These are phyloP conservation scores for Amanita brunnescens DNA, from an alignment of 768 basidiomycete genomes.

Conservation along the genomic window DNA sequence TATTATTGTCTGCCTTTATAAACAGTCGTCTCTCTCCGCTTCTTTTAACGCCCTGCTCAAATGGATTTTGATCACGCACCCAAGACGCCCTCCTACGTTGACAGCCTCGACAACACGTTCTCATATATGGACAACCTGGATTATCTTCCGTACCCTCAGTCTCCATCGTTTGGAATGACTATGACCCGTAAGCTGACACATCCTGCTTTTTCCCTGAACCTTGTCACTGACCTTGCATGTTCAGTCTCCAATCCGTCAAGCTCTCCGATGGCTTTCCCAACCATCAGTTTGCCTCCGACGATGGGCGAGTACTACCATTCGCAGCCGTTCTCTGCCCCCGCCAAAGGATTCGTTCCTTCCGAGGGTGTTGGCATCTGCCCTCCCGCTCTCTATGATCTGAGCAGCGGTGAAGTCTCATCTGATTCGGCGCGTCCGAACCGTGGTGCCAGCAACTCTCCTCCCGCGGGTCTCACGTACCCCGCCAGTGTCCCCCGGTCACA, in stretches of 20 bases:
- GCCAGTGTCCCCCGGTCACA: constrained; percentile 62
- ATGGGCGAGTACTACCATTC: constrained; percentile 51
- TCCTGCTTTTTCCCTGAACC: constrained; percentile 5
- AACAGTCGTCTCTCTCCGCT: constrained; percentile 14
- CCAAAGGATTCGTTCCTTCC: constrained; percentile 60
- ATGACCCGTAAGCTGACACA: constrained; percentile 47
- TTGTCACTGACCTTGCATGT: constrained; percentile 10
- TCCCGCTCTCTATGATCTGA: constrained; percentile 63
- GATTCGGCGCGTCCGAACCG: constrained; percentile 62
- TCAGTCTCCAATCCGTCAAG: constrained; percentile 48
- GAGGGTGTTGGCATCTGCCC: constrained; percentile 57
- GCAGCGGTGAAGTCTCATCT: constrained; percentile 65
- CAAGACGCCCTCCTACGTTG: constrained; percentile 42
- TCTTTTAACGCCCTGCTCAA: constrained; percentile 26
- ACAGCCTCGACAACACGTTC: constrained; percentile 35
- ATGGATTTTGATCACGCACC: constrained; percentile 41
- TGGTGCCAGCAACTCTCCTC: constrained; percentile 50
- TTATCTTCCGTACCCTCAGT: constrained; percentile 64
- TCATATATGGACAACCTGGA: constrained; percentile 46
- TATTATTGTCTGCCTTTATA: constrained; percentile 13
- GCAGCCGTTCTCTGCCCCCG: constrained; percentile 33
- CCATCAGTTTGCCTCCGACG: constrained; percentile 46
- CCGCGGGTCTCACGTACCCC: constrained; percentile 37
- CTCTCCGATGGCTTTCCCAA: constrained; percentile 56
- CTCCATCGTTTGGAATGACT: constrained; percentile 48